These are phyloP conservation scores for Ensete glaucum DNA, from an alignment of 176 grass and related monocot genomes.

Conservation along the genomic window DNA sequence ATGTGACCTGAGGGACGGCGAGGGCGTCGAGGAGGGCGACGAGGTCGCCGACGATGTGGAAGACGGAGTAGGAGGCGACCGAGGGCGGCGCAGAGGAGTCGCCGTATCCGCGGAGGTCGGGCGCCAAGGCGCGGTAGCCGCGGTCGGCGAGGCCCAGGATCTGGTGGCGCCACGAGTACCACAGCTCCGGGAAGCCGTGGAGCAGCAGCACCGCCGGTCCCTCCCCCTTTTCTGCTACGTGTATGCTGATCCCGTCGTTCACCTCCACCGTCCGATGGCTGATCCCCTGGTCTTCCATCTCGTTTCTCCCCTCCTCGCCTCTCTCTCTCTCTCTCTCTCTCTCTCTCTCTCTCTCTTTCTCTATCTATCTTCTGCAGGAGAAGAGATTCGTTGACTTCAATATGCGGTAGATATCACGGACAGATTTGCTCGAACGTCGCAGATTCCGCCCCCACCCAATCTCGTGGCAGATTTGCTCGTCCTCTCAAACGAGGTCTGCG, in stretches of 20 bases:
- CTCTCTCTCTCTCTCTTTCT: background rate
- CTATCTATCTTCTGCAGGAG: too few relatives aligned
- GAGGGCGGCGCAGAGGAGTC: constrained; percentile 2
- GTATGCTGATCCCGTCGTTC: constrained; percentile 12
- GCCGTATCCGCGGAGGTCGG: constrained; percentile 17
- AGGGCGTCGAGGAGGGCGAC: constrained; percentile 14
- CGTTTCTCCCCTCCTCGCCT: background rate
- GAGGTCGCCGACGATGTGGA: constrained; percentile 13
- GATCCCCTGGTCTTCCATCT: constrained; percentile 6
- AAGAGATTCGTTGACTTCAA: too few relatives aligned
- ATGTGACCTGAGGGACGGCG: background rate
- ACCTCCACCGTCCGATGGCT: background rate
- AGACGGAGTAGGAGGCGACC: constrained; percentile 1
- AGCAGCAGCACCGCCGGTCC: constrained; percentile 2
- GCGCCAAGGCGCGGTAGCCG: constrained; percentile 3
- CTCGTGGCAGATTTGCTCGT: too few relatives aligned
- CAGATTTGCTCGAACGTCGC: too few relatives aligned
- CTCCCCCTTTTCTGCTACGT: constrained; percentile 7
- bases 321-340: too few relatives aligned
- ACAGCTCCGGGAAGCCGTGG: constrained; percentile 19
- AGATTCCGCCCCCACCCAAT: too few relatives aligned
- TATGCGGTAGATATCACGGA: too few relatives aligned
- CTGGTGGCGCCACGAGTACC: constrained; percentile 19
- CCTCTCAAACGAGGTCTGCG: too few relatives aligned
- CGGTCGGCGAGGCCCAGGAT: constrained; percentile 10